phyloP scores from a whole-genome alignment of 345 rosid species.

The Garcia nutans region DNA sequence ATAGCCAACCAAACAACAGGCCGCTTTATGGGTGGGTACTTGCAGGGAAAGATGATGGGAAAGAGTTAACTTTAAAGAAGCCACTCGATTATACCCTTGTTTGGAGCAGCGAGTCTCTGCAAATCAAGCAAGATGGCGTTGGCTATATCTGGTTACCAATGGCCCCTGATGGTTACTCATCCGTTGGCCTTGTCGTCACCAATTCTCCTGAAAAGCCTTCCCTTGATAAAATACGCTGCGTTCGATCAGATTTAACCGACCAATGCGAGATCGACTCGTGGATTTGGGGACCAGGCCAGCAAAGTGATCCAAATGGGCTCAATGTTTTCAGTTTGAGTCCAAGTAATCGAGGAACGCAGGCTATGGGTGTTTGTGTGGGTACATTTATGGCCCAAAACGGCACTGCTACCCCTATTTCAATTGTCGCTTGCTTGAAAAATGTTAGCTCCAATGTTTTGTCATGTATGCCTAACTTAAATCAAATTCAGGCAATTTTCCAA shows the following conservation, averaged over 20 bases:
- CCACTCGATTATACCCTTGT: conserved; percentile 78
- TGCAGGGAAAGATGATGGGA: conserved; percentile 45
- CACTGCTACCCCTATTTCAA: conserved; percentile 15
- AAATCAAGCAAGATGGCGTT: conserved; percentile 58
- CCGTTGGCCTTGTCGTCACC: conserved; percentile 64
- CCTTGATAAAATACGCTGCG: conserved; percentile 58
- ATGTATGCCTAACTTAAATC: conserved; percentile 57
- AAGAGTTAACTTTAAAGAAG: conserved; percentile 28
- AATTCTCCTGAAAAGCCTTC: conserved; percentile 63
- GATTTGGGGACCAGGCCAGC: conserved; percentile 56
- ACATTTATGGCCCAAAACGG: conserved; percentile 49
- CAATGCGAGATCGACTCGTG: conserved; percentile 43
- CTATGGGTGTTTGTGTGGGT: conserved; percentile 57
- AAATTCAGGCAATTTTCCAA: conserved; percentile 45
- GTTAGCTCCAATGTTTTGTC: conserved; percentile 31
- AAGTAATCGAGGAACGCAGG: conserved; percentile 42
- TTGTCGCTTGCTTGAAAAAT: conserved; percentile 66
- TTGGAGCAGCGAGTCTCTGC: conserved; percentile 62
- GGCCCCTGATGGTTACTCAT: conserved; percentile 64
- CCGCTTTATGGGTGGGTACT: conserved; percentile 62
- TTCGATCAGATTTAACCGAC: conserved; percentile 65
- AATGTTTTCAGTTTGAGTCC: conserved; percentile 49
- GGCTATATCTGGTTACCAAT: conserved; percentile 76
- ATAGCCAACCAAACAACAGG: conserved; percentile 62
- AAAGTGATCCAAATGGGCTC: conserved; percentile 27